phyloP scores from a whole-genome alignment of 2,329 filamentous ascomycete species.

The Coniella lustricola region DNA sequence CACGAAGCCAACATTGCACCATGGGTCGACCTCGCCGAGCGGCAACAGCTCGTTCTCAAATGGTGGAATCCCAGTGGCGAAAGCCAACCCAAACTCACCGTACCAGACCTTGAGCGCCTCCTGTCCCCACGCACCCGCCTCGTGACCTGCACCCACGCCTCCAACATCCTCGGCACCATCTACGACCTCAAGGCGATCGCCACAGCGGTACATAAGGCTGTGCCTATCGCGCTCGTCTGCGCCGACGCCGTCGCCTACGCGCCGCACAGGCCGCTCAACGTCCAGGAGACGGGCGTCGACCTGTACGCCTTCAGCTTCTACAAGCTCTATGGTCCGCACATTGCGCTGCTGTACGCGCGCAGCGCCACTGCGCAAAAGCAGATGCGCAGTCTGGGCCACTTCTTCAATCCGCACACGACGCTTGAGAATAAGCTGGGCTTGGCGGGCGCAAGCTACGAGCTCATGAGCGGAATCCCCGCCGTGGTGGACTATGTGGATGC shows the following conservation, averaged over 20 bases:
- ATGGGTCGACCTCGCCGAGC: conserved; percentile 62
- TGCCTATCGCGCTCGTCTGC: conserved; percentile 53
- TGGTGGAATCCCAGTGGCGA: conserved; percentile 56
- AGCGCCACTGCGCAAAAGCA: conserved; percentile 42
- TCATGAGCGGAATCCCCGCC: conserved; percentile 53
- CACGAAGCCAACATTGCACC: conserved; percentile 73
- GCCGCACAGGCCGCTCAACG: conserved; percentile 64
- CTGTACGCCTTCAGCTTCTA: conserved; percentile 80
- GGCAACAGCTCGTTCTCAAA: conserved; percentile 54
- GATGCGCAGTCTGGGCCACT: conserved; percentile 54
- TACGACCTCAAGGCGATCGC: conserved; percentile 54
- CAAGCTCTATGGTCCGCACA: conserved; percentile 73
- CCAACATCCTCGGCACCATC: conserved; percentile 67
- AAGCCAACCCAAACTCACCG: conserved; percentile 51
- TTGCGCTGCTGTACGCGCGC: conserved; percentile 63
- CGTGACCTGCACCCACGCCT: conserved; percentile 66
- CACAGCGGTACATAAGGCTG: conserved; percentile 39
- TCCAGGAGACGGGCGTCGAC: conserved; percentile 61
- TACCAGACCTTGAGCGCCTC: conserved; percentile 49
- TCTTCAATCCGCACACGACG: conserved; percentile 55
- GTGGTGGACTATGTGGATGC: conserved; percentile 53
- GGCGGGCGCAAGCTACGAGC: conserved; percentile 64
- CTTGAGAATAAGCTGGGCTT: conserved; percentile 63
- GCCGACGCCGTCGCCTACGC: conserved; percentile 74
- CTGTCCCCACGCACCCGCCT: conserved; percentile 59